These are phyloP conservation scores for Globisporangium takayamanum DNA, from an alignment of 352 stramenopile species.

Conservation along the genomic window DNA sequence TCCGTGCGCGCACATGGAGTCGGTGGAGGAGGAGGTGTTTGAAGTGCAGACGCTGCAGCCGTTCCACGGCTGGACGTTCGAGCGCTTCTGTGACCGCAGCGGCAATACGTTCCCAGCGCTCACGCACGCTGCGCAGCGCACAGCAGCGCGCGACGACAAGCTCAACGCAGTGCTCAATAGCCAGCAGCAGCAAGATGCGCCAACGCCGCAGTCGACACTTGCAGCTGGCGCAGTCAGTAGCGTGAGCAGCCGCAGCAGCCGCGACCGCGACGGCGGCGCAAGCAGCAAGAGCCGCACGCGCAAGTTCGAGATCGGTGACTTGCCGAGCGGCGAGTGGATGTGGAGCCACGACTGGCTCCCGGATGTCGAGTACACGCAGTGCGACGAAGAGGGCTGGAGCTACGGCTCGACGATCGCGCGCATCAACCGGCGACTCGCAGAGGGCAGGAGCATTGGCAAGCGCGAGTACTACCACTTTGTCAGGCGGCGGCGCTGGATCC, in stretches of 20 bases:
- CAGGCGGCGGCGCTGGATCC: slow-evolving; percentile 68
- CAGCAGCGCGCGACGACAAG: slow-evolving; percentile 39
- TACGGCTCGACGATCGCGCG: slow-evolving; percentile 80
- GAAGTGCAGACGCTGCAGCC: slow-evolving; percentile 81
- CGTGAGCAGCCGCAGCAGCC: too few species aligned
- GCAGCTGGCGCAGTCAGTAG: too few species aligned
- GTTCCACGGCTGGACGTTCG: slow-evolving; percentile 73
- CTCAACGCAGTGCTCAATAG: slow-evolving; percentile 39
- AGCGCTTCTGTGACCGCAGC: slow-evolving; percentile 76
- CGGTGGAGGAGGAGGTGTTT: slow-evolving; percentile 76
- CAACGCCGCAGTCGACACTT: background rate
- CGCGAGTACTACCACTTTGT: slow-evolving; percentile 79
- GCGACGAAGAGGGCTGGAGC: slow-evolving; percentile 79
- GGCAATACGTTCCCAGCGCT: slow-evolving; percentile 61
- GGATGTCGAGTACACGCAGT: slow-evolving; percentile 73
- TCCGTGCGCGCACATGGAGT: slow-evolving; percentile 35
- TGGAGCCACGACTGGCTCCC: slow-evolving; percentile 76
- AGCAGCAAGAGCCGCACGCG: too few species aligned
- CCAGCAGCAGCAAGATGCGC: slow-evolving; percentile 12
- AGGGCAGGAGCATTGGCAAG: slow-evolving; percentile 71
- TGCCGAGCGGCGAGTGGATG: slow-evolving; percentile 68
- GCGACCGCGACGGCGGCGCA: too few species aligned
- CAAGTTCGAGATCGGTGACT: slow-evolving; percentile 49
- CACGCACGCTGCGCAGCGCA: slow-evolving; percentile 36
- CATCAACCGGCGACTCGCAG: slow-evolving; percentile 75